phyloP scores from a whole-genome alignment of 495 filamentous ascomycete genomes.

The Neurospora tetrasperma region DNA sequence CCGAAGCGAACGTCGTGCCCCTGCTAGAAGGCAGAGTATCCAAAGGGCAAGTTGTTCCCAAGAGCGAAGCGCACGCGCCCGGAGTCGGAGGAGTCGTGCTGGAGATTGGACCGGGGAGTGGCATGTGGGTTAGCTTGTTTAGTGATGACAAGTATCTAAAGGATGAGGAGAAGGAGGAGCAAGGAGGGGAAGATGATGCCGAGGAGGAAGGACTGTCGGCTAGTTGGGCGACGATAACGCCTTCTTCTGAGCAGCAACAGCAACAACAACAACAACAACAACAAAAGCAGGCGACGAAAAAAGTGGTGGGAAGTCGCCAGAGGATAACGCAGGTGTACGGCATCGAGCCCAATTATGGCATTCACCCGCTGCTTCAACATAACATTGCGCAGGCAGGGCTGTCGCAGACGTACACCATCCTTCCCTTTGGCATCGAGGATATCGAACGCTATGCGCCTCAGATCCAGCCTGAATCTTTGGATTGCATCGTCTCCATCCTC shows the following conservation, averaged over 20 bases:
- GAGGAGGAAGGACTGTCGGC: neutral
- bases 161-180: neutral
- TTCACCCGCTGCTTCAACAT: slow-evolving; percentile 41
- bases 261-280: neutral
- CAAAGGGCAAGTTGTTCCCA: slow-evolving; percentile 12
- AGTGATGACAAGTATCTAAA: neutral
- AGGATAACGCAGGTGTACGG: slow-evolving; percentile 50
- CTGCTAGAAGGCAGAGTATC: slow-evolving; percentile 30
- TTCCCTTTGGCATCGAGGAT: slow-evolving; percentile 51
- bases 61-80: slow-evolving; percentile 7
- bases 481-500: slow-evolving; percentile 58
- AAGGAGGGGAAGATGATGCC: neutral
- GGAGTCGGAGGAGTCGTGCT: slow-evolving; percentile 28
- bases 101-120: slow-evolving; percentile 40
- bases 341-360: slow-evolving; percentile 51
- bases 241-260: neutral
- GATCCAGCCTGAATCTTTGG: slow-evolving; percentile 39
- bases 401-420: slow-evolving; percentile 50
- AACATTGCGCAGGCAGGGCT: slow-evolving; percentile 42
- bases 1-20: slow-evolving; percentile 24
- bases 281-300: neutral
- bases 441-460: slow-evolving; percentile 31
- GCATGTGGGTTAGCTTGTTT: slow-evolving; percentile 37
- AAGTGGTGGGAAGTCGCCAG: neutral
- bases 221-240: slow-evolving; percentile 1